Conservation (phyloP, 2,329 filamentous ascomycete genomes). For the Cercospora zeina region DNA sequence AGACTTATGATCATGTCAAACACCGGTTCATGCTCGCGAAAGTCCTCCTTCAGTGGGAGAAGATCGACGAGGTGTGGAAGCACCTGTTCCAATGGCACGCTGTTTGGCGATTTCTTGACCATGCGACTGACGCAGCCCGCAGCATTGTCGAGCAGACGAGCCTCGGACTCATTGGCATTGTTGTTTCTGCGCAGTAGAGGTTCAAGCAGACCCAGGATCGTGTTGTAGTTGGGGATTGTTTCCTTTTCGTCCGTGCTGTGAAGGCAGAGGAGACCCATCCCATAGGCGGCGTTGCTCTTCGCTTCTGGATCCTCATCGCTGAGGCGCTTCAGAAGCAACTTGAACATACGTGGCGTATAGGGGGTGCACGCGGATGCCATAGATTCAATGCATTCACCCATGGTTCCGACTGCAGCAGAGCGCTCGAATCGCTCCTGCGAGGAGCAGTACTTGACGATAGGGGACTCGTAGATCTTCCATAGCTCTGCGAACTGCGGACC, state of each 20-base stretch:
- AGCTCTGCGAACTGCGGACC: slow-evolving; percentile 79
- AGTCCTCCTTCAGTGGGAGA: slow-evolving; percentile 88
- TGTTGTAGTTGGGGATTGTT: slow-evolving; percentile 71
- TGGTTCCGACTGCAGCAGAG: slow-evolving; percentile 83
- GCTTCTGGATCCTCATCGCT: slow-evolving; percentile 87
- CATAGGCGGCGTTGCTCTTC: slow-evolving; percentile 94
- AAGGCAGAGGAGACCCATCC: slow-evolving; percentile 78
- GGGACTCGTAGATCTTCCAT: slow-evolving; percentile 96
- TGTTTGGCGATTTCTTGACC: slow-evolving; percentile 85
- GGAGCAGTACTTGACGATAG: slow-evolving; percentile 81
- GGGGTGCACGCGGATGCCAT: slow-evolving; percentile 80
- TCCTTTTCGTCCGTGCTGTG: slow-evolving; percentile 74
- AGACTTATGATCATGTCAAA: slow-evolving; percentile 87
- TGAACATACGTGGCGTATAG: slow-evolving; percentile 74
- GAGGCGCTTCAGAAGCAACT: slow-evolving; percentile 80
- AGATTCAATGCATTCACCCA: slow-evolving; percentile 85
- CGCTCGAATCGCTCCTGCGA: slow-evolving; percentile 85
- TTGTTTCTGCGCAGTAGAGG: slow-evolving; percentile 63
- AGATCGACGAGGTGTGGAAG: slow-evolving; percentile 76
- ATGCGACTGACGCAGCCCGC: slow-evolving; percentile 88
- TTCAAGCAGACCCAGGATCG: slow-evolving; percentile 83
- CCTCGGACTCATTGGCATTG: slow-evolving; percentile 60
- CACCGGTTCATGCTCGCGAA: slow-evolving; percentile 92
- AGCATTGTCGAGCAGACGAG: slow-evolving; percentile 87
- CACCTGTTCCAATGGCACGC: slow-evolving; percentile 76